Evolutionary conservation across 768 basidiomycete genomes (phyloP).

Genomic region (Dentipellis sp.): DNA sequence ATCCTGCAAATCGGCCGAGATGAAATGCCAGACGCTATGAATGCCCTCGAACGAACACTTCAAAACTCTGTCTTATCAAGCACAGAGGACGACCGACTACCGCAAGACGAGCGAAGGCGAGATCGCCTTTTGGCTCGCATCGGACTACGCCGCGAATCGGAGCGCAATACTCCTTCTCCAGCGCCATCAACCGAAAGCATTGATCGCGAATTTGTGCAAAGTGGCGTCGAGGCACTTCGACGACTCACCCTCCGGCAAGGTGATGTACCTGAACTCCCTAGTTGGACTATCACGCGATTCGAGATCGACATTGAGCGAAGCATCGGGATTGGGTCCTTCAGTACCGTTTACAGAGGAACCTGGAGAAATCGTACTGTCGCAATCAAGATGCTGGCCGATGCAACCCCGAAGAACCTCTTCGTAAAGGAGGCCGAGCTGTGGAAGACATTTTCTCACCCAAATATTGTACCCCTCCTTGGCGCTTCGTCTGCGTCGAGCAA

Average conservation of each 20-base stretch:
- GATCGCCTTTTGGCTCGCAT: not conserved
- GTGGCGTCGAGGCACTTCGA: slow-evolving; percentile 59
- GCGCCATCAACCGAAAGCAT: slow-evolving; percentile 20
- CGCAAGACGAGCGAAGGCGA: slow-evolving; percentile 6
- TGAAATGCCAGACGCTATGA: slow-evolving; percentile 76
- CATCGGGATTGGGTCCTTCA: slow-evolving; percentile 70
- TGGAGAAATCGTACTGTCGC: slow-evolving; percentile 64
- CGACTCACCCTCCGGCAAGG: slow-evolving; percentile 36
- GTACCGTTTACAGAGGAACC: slow-evolving; percentile 63
- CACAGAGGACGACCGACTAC: slow-evolving; percentile 18
- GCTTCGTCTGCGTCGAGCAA: slow-evolving; percentile 65
- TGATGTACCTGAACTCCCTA: slow-evolving; percentile 32
- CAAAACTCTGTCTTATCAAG: slow-evolving; percentile 31
- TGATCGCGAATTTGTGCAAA: slow-evolving; percentile 62
- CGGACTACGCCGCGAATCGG: not conserved
- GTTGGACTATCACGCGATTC: slow-evolving; percentile 76
- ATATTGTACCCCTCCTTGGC: slow-evolving; percentile 67
- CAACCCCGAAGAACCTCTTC: slow-evolving; percentile 56
- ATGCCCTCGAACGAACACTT: slow-evolving; percentile 63
- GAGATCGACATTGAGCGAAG: slow-evolving; percentile 65
- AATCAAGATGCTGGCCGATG: slow-evolving; percentile 60
- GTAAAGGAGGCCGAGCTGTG: slow-evolving; percentile 63
- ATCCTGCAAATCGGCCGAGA: slow-evolving; percentile 52
- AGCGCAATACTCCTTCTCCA: no score
- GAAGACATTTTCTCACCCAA: slow-evolving; percentile 56